Evolutionary conservation across 306 rosid genomes (phyloP), one percentile per base, ranked within the genome.

Genomic region (Spatholobus suberectus): DNA sequence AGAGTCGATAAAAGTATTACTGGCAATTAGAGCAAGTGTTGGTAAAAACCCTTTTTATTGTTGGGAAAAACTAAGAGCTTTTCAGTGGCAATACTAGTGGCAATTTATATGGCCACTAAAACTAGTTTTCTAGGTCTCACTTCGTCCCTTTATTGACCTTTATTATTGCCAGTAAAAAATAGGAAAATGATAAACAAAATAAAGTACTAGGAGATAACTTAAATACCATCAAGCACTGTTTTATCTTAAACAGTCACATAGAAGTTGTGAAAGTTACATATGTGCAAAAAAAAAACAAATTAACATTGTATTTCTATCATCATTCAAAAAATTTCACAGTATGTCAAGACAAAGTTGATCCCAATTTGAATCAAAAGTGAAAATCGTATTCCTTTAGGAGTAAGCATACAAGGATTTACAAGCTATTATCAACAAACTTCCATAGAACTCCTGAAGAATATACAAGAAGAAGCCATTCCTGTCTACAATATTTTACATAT

Each of bases 351-450:
- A 91, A 87, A 89, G 86, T 78, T 67, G 85, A 82, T 70, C 75
- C 88, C 73, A 78, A 84, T 73, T 89, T 88, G 86, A 82, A 82
- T 82, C 81, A 87, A 47, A 84, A 79, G 57, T 54, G 72, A 83
- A 65, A 86, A 80, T 38, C 84, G 82, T 84, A 74, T 38, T 37
- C 66, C 26, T 81, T 54, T 43, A 75, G 80, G 72, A 82, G 70
- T 79, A 79, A 67, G 85, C 82, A 83, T 75, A 70, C 63, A 87
- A 34, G 74, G 82, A 63, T 77, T 80, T 76, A 79, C 67, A 79
- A 55, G 75, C 82, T 73, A 78, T 84, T 76, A 79, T 26, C 65
- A 76, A 70, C 75, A 90, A 83, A 70, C 86, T 81, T 84, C 57
- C 81, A 77, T 41, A 80, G 71, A 83, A 85, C 80, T 86, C 75